phyloP scores from a whole-genome alignment of 2,329 filamentous ascomycete species.

The Sporothrix humicola region DNA sequence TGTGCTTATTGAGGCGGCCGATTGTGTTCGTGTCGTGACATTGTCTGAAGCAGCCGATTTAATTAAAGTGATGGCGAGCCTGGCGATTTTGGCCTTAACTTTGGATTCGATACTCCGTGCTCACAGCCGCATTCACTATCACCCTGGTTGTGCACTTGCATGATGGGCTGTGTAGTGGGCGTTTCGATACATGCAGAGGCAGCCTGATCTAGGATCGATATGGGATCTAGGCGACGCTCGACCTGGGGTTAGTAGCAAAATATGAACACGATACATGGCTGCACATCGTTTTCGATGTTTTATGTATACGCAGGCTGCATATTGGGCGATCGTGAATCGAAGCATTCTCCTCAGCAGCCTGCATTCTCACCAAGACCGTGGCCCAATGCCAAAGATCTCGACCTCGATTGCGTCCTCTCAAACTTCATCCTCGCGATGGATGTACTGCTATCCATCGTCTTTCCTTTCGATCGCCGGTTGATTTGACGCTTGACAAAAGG shows the following conservation, averaged over 20 bases:
- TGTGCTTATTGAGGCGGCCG: not conserved
- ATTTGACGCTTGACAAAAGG: slow-evolving; percentile 5
- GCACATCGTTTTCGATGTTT: too few relatives aligned
- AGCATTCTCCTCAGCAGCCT: not conserved
- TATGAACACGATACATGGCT: not conserved
- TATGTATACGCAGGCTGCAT: not conserved
- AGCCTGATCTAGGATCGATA: not conserved
- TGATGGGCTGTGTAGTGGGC: not conserved
- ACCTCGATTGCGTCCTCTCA: not conserved
- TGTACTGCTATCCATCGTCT: not conserved
- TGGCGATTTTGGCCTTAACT: not conserved
- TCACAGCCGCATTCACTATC: not conserved
- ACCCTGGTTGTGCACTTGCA: not conserved
- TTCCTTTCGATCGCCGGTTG: not conserved
- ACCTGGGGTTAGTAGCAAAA: not conserved
- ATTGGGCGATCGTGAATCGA: too few relatives aligned
- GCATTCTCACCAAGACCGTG: not conserved
- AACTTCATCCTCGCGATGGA: not conserved
- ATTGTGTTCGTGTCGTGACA: not conserved
- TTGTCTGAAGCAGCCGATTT: not conserved
- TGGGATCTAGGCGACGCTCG: not conserved
- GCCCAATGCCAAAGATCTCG: too few relatives aligned
- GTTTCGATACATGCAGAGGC: not conserved
- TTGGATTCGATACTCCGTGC: not conserved
- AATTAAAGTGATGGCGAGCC: too few relatives aligned